A percentile compares a stretch with the other conserved stretches of the same genome.
These are phyloP conservation scores for Aspergillus heteromorphus DNA, from an alignment of 495 filamentous ascomycete genomes.

Conservation along the genomic window DNA sequence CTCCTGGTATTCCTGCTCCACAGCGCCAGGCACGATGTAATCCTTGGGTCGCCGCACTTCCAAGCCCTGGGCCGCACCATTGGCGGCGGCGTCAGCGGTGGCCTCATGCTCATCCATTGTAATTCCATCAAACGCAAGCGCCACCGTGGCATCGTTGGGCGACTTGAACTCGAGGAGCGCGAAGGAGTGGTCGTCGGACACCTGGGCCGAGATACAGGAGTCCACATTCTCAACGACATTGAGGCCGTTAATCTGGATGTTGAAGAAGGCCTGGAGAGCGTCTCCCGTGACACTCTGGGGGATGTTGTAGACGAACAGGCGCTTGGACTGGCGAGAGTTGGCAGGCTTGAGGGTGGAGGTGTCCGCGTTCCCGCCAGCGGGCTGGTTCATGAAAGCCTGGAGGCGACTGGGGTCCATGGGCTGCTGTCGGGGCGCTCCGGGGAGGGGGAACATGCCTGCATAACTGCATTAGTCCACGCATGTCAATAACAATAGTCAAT, in stretches of 20 bases:
- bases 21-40: conserved; percentile 89
- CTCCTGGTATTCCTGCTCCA: conserved; percentile 70
- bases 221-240: conserved; percentile 83
- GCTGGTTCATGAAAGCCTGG: conserved; percentile 92
- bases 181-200: conserved; percentile 71
- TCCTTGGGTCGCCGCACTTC: conserved; percentile 90
- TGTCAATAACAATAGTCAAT: not conserved
- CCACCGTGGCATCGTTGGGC: conserved; percentile 82
- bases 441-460: conserved; percentile 90
- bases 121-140: conserved; percentile 83
- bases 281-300: conserved; percentile 66
- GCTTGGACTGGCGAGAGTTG: conserved; percentile 88
- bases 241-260: conserved; percentile 87
- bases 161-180: conserved; percentile 90
- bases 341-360: conserved; percentile 80
- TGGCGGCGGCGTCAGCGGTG: conserved; percentile 47
- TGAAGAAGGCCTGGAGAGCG: conserved; percentile 77
- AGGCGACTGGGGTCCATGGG: conserved; percentile 94
- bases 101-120: conserved; percentile 70
- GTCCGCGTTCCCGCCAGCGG: conserved; percentile 65
- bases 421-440: conserved; percentile 89
- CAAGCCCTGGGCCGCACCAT: conserved; percentile 57
- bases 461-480: not conserved
- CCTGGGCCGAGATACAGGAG: conserved; percentile 78
- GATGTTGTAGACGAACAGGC: conserved; percentile 81